Conservation (phyloP, 768 basidiomycete species). For the Tricholoma flavovirens region DNA sequence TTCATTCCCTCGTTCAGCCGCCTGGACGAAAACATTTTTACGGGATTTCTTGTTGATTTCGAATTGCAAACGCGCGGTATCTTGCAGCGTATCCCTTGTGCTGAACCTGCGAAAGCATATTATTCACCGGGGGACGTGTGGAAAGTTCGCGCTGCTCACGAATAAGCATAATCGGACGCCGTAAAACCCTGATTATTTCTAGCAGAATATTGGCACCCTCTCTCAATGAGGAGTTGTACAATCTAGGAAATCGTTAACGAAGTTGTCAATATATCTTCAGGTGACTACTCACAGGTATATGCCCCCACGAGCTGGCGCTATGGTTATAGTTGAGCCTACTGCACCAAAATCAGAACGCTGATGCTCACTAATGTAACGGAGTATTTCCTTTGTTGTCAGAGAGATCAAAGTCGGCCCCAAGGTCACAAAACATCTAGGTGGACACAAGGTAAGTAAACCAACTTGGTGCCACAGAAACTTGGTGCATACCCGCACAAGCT, state of each 20-base stretch:
- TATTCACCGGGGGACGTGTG: neutral
- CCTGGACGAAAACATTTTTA: constrained; percentile 66
- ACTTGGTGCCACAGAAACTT: constrained; percentile 1
- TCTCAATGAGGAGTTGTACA: constrained; percentile 81
- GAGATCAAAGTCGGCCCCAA: constrained; percentile 85
- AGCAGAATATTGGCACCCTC: constrained; percentile 78
- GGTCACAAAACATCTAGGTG: constrained; percentile 79
- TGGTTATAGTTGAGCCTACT: constrained; percentile 7
- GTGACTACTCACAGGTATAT: constrained; percentile 55
- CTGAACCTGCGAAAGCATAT: constrained; percentile 43
- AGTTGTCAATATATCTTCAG: constrained; percentile 2
- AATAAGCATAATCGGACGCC: constrained; percentile 90
- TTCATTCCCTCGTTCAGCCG: constrained; percentile 61
- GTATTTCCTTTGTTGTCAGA: constrained; percentile 91
- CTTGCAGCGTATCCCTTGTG: constrained; percentile 73
- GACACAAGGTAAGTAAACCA: constrained; percentile 1
- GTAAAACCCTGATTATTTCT: constrained; percentile 91
- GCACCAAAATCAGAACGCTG: constrained; percentile 4
- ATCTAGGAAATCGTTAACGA: constrained; percentile 38
- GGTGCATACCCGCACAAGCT: constrained; percentile 70
- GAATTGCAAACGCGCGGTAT: constrained; percentile 72
- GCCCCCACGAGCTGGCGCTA: constrained; percentile 87
- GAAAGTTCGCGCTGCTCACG: constrained; percentile 39
- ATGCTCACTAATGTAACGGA: constrained; percentile 82
- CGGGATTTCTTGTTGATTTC: constrained; percentile 77